Conservation (phyloP, 306 rosid species). For the Vicia faba region DNA sequence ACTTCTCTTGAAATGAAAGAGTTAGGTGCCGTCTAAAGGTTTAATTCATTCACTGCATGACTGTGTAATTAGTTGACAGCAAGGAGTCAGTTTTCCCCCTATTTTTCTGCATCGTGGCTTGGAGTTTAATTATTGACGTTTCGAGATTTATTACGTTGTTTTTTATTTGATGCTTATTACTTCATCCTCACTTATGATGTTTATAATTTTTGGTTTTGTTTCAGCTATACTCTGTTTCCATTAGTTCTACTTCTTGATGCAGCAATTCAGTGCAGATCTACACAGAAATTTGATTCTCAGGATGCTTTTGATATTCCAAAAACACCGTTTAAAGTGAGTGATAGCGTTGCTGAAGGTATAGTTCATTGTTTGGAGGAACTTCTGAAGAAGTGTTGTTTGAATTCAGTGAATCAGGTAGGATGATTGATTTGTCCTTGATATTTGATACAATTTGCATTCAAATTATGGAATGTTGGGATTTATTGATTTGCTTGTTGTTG, state of each 20-base stretch:
- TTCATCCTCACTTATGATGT: neutral
- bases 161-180: conserved; percentile 4
- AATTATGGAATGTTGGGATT: neutral
- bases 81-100: neutral
- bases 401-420: conserved; percentile 85
- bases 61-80: neutral
- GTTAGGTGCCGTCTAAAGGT: neutral
- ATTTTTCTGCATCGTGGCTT: neutral
- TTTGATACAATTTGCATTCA: conserved; percentile 21
- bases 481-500: conserved; percentile 15
- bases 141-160: neutral
- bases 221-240: conserved; percentile 82
- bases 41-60: neutral
- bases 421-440: conserved; percentile 36
- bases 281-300: conserved; percentile 57
- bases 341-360: conserved; percentile 82
- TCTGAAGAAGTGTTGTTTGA: conserved; percentile 72
- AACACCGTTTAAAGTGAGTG: conserved; percentile 58
- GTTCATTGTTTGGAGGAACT: conserved; percentile 84
- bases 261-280: conserved; percentile 66
- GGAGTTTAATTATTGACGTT: neutral
- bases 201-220: neutral
- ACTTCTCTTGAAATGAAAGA: neutral
- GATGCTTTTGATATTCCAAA: conserved; percentile 38
- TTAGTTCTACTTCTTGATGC: conserved; percentile 84